A percentile compares a stretch with the other conserved stretches of the same genome.
Conservation (phyloP, 2,329 filamentous ascomycete genomes). For the Colletotrichum costaricense region DNA sequence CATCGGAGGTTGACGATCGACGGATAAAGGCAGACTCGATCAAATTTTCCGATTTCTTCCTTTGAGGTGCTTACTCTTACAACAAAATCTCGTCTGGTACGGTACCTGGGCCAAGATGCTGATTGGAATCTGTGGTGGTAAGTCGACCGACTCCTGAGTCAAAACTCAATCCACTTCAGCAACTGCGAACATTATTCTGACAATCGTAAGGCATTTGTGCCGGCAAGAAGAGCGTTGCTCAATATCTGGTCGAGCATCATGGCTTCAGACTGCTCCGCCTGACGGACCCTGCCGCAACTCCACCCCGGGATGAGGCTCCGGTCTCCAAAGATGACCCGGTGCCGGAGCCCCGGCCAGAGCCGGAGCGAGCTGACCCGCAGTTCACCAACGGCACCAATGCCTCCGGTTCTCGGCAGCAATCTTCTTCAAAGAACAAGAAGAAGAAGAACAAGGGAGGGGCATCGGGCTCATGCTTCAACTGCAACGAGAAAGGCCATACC, state of each 20-base stretch:
- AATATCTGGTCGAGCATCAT: slow-evolving; percentile 87
- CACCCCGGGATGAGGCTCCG: slow-evolving; percentile 13
- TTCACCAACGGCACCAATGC: not conserved
- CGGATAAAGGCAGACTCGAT: not conserved
- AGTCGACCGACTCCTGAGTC: slow-evolving; percentile 37
- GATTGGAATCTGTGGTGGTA: slow-evolving; percentile 81
- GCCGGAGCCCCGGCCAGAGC: not conserved
- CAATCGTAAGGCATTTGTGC: slow-evolving; percentile 81
- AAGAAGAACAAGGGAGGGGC: slow-evolving; percentile 7
- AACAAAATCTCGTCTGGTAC: not conserved
- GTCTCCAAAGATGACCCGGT: not conserved
- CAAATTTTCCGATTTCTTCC: too few relatives aligned
- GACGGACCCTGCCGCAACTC: slow-evolving; percentile 34
- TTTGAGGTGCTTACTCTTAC: too few relatives aligned
- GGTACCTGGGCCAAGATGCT: slow-evolving; percentile 66
- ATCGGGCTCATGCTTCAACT: slow-evolving; percentile 8
- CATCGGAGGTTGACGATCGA: not conserved
- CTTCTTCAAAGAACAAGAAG: not conserved
- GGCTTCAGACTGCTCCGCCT: slow-evolving; percentile 82
- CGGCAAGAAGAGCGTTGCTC: slow-evolving; percentile 89
- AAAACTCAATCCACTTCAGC: slow-evolving; percentile 34
- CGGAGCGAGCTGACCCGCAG: slow-evolving; percentile 3
- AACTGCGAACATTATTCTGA: not conserved
- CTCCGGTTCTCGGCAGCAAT: not conserved
- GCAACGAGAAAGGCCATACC: slow-evolving; percentile 13